These are phyloP conservation scores for Puccinia hordei DNA, from an alignment of 1,284 basidiomycete species.

Conservation along the genomic window DNA sequence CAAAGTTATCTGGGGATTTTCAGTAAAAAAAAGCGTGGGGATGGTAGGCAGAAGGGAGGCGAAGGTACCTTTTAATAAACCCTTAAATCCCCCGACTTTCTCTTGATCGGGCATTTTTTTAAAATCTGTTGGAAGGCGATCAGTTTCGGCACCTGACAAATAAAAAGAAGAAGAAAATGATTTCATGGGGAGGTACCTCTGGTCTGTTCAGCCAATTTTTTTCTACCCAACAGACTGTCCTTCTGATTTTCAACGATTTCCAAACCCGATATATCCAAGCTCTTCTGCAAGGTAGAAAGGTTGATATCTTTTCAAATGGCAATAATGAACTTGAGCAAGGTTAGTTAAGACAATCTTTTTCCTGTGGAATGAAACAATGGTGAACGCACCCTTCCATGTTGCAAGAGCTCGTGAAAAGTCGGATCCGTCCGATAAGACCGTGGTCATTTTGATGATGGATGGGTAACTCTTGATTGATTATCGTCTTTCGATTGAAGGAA, in stretches of 20 bases:
- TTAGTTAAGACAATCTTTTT: not conserved
- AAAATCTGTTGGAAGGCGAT: constrained; percentile 69
- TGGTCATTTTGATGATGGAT: constrained; percentile 7
- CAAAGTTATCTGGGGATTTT: constrained; percentile 5
- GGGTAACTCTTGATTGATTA: too few relatives aligned
- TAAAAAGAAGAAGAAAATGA: too few relatives aligned
- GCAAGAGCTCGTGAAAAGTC: constrained; percentile 41
- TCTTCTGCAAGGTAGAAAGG: constrained; percentile 85
- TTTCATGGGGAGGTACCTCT: constrained; percentile 70
- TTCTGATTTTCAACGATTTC: constrained; percentile 97
- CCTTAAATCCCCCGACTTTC: constrained; percentile 81
- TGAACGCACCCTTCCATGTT: constrained; percentile 36
- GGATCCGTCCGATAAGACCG: constrained; percentile 39
- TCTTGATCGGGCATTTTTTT: constrained; percentile 84
- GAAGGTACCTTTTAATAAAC: constrained; percentile 73
- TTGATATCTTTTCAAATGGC: constrained; percentile 69
- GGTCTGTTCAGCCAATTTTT: constrained; percentile 86
- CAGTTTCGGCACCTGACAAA: too few relatives aligned
- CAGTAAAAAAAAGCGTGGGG: constrained; percentile 6
- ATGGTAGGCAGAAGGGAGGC: not conserved
- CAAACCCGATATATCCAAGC: constrained; percentile 81
- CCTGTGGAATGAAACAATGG: not conserved
- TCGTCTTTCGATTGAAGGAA: not conserved
- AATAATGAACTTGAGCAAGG: not conserved
- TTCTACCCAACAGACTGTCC: constrained; percentile 88